Conservation (phyloP, 1,284 basidiomycete genomes). For the Boletus subluridellus region DNA sequence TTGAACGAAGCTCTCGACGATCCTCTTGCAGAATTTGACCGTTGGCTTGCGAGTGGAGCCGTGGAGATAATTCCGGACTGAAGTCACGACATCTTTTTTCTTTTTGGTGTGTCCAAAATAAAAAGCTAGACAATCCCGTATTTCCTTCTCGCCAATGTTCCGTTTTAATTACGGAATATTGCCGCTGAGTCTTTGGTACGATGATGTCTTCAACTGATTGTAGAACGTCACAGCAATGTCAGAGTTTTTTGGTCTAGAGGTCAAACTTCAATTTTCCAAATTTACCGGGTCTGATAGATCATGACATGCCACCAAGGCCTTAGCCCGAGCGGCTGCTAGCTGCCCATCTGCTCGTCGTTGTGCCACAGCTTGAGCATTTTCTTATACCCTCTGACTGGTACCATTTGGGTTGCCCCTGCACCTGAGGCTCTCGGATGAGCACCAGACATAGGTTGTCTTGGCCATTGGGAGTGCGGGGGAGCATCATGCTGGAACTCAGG, state of each 20-base stretch:
- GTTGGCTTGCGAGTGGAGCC: constrained; percentile 45
- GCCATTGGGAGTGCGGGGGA: background rate
- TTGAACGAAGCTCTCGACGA: constrained; percentile 24
- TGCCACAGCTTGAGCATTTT: background rate
- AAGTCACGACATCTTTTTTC: background rate
- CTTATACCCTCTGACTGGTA: background rate
- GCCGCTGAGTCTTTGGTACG: background rate
- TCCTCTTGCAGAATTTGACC: constrained; percentile 47
- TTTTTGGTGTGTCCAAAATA: background rate
- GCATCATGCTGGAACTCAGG: too few relatives aligned
- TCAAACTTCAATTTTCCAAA: too few relatives aligned
- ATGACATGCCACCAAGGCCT: too few relatives aligned
- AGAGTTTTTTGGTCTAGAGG: background rate
- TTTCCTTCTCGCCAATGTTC: background rate
- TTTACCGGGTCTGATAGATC: too few relatives aligned
- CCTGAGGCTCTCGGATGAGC: background rate
- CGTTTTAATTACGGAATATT: background rate
- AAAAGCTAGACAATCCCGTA: background rate
- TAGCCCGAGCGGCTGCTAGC: background rate
- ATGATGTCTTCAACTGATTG: background rate
- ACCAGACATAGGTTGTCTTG: background rate
- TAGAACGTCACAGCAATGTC: background rate
- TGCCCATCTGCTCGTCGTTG: background rate
- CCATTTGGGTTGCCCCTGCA: background rate
- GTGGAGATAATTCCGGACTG: constrained; percentile 37